phyloP scores from a whole-genome alignment of 768 basidiomycete species.

The Boletus sensibilis region DNA sequence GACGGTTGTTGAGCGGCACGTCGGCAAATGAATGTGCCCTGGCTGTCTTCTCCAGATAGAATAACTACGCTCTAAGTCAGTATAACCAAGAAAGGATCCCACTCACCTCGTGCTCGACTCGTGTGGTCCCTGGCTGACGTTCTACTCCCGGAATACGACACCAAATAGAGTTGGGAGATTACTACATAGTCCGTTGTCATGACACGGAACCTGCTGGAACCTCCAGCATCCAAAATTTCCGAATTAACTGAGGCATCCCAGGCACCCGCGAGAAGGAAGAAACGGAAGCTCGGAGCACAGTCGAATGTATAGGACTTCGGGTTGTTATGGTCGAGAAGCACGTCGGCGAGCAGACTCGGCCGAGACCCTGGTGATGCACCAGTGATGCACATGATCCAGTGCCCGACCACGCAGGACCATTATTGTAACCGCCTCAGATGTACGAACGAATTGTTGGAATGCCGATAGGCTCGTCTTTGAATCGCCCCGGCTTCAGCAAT shows the following conservation, averaged over 20 bases:
- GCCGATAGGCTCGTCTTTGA: background rate
- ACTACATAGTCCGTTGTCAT: background rate
- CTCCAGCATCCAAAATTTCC: background rate
- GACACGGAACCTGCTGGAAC: too few relatives aligned
- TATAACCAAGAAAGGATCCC: background rate
- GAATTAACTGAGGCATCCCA: background rate
- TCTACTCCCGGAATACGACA: background rate
- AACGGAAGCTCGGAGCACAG: background rate
- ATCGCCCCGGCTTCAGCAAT: background rate
- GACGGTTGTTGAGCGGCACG: background rate
- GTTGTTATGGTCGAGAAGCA: background rate
- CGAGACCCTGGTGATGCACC: background rate
- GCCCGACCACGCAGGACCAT: background rate
- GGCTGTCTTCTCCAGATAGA: background rate
- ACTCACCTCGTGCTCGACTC: background rate
- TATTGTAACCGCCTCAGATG: too few relatives aligned
- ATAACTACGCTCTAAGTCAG: background rate
- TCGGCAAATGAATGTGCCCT: background rate
- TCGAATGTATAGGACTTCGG: background rate
- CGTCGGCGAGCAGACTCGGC: background rate
- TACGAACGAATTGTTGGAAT: background rate
- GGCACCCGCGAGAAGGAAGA: background rate
- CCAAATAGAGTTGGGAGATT: conserved; percentile 8
- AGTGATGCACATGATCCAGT: too few relatives aligned
- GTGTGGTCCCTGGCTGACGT: background rate